Percentiles rank a stretch among this genome's conserved stretches.
These are phyloP conservation scores for Aureobasidium sp. DNA, from an alignment of 2,329 filamentous ascomycete genomes.

Conservation along the genomic window DNA sequence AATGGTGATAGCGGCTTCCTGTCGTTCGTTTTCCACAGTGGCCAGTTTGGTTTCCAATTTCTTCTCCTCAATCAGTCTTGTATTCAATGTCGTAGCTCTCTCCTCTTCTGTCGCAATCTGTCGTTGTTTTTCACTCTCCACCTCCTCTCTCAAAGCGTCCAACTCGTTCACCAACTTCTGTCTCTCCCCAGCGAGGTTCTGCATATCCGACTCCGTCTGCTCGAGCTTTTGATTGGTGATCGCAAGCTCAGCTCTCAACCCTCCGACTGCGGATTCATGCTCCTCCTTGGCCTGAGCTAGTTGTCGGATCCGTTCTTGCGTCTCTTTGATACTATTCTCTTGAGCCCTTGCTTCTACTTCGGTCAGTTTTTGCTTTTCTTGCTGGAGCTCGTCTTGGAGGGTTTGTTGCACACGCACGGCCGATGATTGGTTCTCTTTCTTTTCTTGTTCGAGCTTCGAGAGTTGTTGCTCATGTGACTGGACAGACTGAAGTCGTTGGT, in stretches of 20 bases:
- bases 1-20: neutral
- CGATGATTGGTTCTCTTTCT: neutral
- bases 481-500: neutral
- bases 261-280: neutral
- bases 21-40: constrained; percentile 15
- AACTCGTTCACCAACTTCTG: neutral
- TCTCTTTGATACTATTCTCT: neutral
- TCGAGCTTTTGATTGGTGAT: constrained; percentile 8
- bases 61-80: constrained; percentile 7
- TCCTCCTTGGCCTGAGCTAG: constrained; percentile 7
- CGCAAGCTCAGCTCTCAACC: constrained; percentile 8
- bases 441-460: neutral
- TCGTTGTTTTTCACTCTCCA: constrained; percentile 1
- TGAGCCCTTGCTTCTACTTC: constrained; percentile 15
- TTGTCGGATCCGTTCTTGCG: neutral
- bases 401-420: constrained; percentile 16
- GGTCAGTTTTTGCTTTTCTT: constrained; percentile 13
- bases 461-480: constrained; percentile 8
- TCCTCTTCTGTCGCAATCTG: constrained; percentile 7
- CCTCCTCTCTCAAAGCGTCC: constrained; percentile 10
- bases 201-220: neutral
- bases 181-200: neutral
- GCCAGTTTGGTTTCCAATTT: neutral
- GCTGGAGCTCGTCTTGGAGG: constrained; percentile 8
- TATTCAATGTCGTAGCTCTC: constrained; percentile 2